A percentile compares a stretch with the other conserved stretches of the same genome.
Conservation (phyloP, 192 early-diverging fungal species). For the Cladochytrium replicatum region DNA sequence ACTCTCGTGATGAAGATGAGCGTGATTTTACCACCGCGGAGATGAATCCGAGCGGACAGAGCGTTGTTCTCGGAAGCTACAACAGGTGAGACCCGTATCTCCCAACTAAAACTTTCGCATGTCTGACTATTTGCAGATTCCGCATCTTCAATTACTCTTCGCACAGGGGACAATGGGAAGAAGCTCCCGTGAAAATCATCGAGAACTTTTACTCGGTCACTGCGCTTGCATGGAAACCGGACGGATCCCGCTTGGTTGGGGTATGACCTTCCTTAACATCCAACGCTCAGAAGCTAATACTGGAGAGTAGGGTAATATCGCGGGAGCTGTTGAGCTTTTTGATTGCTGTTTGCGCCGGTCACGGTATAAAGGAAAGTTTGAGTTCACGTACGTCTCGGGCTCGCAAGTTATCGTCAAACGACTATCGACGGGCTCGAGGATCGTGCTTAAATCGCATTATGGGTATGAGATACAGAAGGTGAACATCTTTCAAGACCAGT, state of each 20-base stretch:
- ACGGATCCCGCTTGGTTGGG: slow-evolving; percentile 47
- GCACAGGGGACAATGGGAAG: slow-evolving; percentile 39
- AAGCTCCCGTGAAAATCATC: slow-evolving; percentile 43
- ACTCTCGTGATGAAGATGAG: slow-evolving; percentile 41
- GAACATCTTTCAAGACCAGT: slow-evolving; percentile 62
- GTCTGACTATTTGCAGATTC: slow-evolving; percentile 21
- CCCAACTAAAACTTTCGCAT: neutral
- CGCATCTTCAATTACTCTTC: slow-evolving; percentile 45
- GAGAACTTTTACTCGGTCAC: slow-evolving; percentile 54
- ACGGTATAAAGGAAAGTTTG: slow-evolving; percentile 60
- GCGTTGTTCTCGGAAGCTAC: slow-evolving; percentile 47
- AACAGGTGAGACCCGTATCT: slow-evolving; percentile 16
- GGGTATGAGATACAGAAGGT: slow-evolving; percentile 58
- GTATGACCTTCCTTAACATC: slow-evolving; percentile 12
- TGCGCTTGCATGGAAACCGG: slow-evolving; percentile 51
- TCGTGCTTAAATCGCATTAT: slow-evolving; percentile 57
- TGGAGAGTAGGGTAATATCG: slow-evolving; percentile 36
- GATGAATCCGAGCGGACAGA: slow-evolving; percentile 45
- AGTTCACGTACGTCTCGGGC: slow-evolving; percentile 57
- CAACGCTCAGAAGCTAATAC: neutral
- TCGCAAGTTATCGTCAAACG: slow-evolving; percentile 60
- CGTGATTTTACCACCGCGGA: slow-evolving; percentile 44
- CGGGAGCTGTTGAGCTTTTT: slow-evolving; percentile 50
- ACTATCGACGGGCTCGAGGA: slow-evolving; percentile 52
- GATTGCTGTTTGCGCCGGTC: slow-evolving; percentile 55